Percentiles rank a stretch among this genome's conserved stretches.
Evolutionary conservation across 805 yeast genomes (phyloP).

Genomic region (Clavispora fructus): DNA sequence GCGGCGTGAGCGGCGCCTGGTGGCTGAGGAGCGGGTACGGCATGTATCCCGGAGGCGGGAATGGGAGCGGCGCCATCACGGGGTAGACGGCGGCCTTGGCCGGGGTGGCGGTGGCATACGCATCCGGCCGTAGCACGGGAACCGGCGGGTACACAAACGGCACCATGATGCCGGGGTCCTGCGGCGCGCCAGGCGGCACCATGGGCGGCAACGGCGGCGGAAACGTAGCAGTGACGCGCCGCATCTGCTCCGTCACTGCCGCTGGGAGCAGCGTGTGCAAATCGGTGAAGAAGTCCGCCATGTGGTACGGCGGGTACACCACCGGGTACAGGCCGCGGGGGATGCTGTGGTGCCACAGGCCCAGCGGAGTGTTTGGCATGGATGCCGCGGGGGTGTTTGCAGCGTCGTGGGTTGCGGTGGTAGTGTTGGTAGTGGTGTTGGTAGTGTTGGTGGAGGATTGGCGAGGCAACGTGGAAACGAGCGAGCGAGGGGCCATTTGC

Average conservation of each 20-base stretch:
- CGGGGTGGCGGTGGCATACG: background rate
- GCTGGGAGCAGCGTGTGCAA: constrained; percentile 12
- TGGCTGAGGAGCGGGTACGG: constrained; percentile 39
- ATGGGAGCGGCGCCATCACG: constrained; percentile 37
- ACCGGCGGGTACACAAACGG: constrained; percentile 43
- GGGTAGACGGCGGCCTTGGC: constrained; percentile 1
- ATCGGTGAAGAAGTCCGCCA: constrained; percentile 33
- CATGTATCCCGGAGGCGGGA: constrained; percentile 42
- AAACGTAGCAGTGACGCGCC: constrained; percentile 20
- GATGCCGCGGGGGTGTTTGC: background rate
- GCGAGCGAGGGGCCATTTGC: background rate
- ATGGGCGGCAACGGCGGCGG: constrained; percentile 40
- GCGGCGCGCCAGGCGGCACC: background rate
- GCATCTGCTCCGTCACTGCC: constrained; percentile 16
- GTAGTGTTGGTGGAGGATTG: background rate
- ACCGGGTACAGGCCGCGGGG: constrained; percentile 35
- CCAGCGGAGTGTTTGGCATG: background rate
- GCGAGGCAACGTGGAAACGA: background rate
- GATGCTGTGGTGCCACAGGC: constrained; percentile 20
- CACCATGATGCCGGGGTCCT: constrained; percentile 30
- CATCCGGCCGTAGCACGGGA: constrained; percentile 22
- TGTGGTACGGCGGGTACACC: constrained; percentile 25
- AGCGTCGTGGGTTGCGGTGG: background rate
- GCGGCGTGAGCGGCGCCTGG: constrained; percentile 28
- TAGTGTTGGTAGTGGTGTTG: background rate